Percentiles rank a stretch among this genome's conserved stretches.
phyloP scores from a whole-genome alignment of 2,329 filamentous ascomycete genomes.

The Pochonia chlamydosporia region DNA sequence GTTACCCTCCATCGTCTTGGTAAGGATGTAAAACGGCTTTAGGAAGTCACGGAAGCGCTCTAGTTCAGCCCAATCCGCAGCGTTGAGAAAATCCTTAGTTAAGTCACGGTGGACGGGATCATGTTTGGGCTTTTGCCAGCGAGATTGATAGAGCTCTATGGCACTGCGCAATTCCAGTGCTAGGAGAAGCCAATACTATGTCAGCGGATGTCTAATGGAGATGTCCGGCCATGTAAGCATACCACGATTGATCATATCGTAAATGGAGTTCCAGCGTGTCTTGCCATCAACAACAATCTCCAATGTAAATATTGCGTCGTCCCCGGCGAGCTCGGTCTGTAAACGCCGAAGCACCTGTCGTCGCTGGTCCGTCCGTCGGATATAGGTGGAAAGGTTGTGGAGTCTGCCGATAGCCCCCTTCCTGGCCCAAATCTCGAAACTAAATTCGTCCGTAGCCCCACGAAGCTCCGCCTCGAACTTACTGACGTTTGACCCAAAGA shows the following conservation, averaged over 20 bases:
- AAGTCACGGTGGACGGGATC: neutral
- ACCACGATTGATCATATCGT: constrained; percentile 1
- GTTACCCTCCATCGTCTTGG: neutral
- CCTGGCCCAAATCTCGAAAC: too few relatives aligned
- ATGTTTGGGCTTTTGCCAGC: neutral
- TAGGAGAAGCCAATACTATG: neutral
- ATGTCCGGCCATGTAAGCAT: neutral
- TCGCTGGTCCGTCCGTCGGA: too few relatives aligned
- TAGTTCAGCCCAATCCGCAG: constrained; percentile 1
- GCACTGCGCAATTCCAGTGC: neutral
- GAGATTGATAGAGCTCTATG: constrained; percentile 2
- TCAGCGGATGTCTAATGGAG: neutral
- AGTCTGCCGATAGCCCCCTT: too few relatives aligned
- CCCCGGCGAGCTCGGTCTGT: too few relatives aligned
- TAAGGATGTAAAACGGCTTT: constrained; percentile 1
- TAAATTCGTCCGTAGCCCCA: too few relatives aligned
- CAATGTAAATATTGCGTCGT: too few relatives aligned
- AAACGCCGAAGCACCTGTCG: too few relatives aligned
- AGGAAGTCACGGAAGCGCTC: constrained; percentile 1
- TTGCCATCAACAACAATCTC: too few relatives aligned
- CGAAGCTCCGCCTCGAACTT: too few relatives aligned
- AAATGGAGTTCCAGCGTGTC: constrained; percentile 3
- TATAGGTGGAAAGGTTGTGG: too few relatives aligned
- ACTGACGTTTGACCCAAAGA: too few relatives aligned
- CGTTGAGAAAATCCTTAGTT: constrained; percentile 1